A percentile compares a stretch with the other conserved stretches of the same genome.
These are phyloP conservation scores for Cornus kousa DNA, from an alignment of 148 eudicot species.

Conservation along the genomic window DNA sequence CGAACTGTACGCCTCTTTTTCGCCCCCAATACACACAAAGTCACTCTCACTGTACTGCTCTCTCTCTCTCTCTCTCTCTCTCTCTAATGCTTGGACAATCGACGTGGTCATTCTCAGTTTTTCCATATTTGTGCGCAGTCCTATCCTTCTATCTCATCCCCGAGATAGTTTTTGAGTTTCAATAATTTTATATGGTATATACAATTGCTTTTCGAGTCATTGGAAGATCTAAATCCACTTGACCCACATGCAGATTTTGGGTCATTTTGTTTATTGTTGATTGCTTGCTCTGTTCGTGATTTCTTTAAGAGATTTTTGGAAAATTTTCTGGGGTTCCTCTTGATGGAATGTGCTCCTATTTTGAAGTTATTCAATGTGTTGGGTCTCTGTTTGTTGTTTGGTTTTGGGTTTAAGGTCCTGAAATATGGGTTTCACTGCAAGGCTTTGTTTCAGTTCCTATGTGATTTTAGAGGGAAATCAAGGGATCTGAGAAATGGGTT, in stretches of 20 bases:
- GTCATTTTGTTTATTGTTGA: constrained; percentile 28
- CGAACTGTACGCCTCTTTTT: not conserved
- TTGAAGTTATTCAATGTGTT: constrained; percentile 40
- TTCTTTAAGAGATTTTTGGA: constrained; percentile 35
- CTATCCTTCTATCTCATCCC: not conserved
- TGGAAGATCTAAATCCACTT: not conserved
- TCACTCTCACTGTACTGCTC: too few relatives aligned
- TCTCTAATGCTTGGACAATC: not conserved
- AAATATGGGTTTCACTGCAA: constrained; percentile 25
- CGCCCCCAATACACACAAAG: not conserved
- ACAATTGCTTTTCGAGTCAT: not conserved
- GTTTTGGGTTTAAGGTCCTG: constrained; percentile 40
- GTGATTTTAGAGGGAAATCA: constrained; percentile 36
- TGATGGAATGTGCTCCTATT: constrained; percentile 55
- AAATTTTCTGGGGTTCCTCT: constrained; percentile 19
- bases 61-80: not conserved
- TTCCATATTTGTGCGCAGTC: not conserved
- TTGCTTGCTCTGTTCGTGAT: constrained; percentile 36
- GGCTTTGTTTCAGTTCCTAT: constrained; percentile 16
- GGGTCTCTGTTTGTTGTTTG: constrained; percentile 34
- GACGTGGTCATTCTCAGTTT: not conserved
- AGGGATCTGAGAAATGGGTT: constrained; percentile 26
- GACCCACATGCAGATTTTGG: constrained; percentile 22
- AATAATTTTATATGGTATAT: not conserved
- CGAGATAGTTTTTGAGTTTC: too few relatives aligned